Evolutionary conservation across 768 basidiomycete species (phyloP).

Genomic region (Boletus speciosus): DNA sequence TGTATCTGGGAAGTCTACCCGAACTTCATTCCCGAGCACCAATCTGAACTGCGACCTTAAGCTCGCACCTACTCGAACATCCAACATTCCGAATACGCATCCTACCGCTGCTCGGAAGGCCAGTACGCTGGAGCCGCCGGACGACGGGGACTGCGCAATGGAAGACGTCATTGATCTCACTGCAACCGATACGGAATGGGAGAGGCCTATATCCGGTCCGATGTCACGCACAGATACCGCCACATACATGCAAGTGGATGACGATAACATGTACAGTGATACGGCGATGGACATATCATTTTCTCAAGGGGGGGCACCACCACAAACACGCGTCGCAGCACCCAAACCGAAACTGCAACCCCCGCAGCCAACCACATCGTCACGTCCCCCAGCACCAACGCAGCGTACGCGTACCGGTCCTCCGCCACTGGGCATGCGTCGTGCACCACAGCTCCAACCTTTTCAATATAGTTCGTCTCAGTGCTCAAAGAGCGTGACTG

Average conservation of each 20-base stretch:
- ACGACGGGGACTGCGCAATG: slow-evolving; percentile 13
- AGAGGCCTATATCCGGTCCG: not conserved
- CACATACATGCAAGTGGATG: slow-evolving; percentile 16
- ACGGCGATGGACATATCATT: not conserved
- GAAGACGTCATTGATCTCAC: slow-evolving; percentile 20
- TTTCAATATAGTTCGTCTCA: slow-evolving; percentile 25
- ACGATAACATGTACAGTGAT: slow-evolving; percentile 6
- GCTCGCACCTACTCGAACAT: not conserved
- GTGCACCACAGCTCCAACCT: slow-evolving; percentile 12
- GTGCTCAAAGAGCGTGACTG: slow-evolving; percentile 7
- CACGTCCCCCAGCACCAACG: slow-evolving; percentile 2
- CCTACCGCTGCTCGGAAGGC: not conserved
- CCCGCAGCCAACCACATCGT: not conserved
- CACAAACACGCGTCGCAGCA: not conserved
- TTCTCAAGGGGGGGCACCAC: not conserved
- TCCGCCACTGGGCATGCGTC: slow-evolving; percentile 30
- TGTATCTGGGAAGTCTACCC: slow-evolving; percentile 9
- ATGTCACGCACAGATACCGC: slow-evolving; percentile 3
- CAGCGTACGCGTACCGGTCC: slow-evolving; percentile 19
- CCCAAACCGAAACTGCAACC: not conserved
- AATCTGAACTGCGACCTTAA: slow-evolving; percentile 8
- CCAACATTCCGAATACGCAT: not conserved
- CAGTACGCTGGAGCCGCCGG: not conserved
- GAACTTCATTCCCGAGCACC: slow-evolving; percentile 4
- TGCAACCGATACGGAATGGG: slow-evolving; percentile 19